Evolutionary conservation across 768 basidiomycete species (phyloP), one percentile per base, ranked within the genome.

Genomic region (Ramaria rubella): DNA sequence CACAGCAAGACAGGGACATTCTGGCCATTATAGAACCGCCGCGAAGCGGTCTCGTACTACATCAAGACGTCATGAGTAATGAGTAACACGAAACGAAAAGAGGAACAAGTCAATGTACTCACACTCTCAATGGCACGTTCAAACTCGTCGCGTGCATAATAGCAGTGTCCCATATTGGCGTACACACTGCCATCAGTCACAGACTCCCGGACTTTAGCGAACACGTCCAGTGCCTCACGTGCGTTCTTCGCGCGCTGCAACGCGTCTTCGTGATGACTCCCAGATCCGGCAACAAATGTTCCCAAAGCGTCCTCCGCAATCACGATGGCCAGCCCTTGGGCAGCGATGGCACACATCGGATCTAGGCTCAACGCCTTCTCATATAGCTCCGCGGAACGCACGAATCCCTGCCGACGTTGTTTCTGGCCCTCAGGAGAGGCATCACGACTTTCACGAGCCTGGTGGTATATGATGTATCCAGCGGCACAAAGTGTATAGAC

Each of bases 41-140:
- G 79, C 4, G 89, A 90, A 0, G 94, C 94, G 1, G 91, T 92
- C 67, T 93, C 92, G 67, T 97, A 98, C 95, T 97, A 21, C 54
- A 24, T 54, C 9, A 1, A 27, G 48, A 30, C 59, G 38, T 49
- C 15, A 30, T 21, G 23, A 29, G 17, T 11, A 33, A 23, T 29
- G 42, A 27, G 21, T 36, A 52, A 11, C 17, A 26, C n/a, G 40
- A 26, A 54, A 34, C 38, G 38, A 34, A 5, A 50, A 29, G 12
- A 2, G 76, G 84, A 68, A 34, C 19, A 24, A 19, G 38, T 30
- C 8, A 27, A 21, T 12, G 29, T 31, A 69, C 77, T 61, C 67
- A 96, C 95, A 64, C 90, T 90, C 70, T 99, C 94, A 60, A 98
- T 94, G 1, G 96, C 95, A 49, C 90, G 80, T 61, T 98, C 95